phyloP scores from a whole-genome alignment of 805 yeast species.

The Metschnikowia similis region DNA sequence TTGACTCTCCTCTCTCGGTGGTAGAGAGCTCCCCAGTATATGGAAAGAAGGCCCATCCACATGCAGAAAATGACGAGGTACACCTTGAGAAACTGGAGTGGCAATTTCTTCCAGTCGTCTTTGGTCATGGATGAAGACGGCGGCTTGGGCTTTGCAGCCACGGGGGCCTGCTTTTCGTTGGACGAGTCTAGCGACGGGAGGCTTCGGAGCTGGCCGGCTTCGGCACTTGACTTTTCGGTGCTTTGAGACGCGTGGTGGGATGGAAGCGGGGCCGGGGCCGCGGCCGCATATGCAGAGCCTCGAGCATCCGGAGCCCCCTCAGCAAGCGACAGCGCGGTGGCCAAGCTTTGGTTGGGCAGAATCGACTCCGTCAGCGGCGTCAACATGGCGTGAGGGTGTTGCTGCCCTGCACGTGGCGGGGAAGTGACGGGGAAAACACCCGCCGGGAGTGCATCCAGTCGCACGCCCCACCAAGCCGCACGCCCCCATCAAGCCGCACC shows the following conservation, averaged over 20 bases:
- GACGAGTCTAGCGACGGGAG: neutral
- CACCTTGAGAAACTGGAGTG: constrained; percentile 14
- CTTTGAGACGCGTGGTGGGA: neutral
- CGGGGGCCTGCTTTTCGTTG: neutral
- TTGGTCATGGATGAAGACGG: constrained; percentile 5
- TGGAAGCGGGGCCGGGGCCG: neutral
- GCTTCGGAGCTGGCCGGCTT: neutral
- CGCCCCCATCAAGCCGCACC: neutral
- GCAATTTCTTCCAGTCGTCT: constrained; percentile 12
- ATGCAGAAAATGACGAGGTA: constrained; percentile 19
- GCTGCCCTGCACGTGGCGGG: too few relatives aligned
- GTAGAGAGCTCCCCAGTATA: constrained; percentile 41
- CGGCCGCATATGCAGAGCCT: too few relatives aligned
- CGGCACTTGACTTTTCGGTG: neutral
- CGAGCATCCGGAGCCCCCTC: too few relatives aligned
- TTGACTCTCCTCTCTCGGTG: constrained; percentile 24
- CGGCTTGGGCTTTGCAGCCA: neutral
- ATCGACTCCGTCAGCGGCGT: constrained; percentile 1
- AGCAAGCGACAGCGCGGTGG: neutral
- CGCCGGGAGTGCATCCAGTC: neutral
- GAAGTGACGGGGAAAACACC: neutral
- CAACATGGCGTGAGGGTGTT: too few relatives aligned
- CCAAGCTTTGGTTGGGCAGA: constrained; percentile 1
- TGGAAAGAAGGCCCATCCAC: constrained; percentile 30
- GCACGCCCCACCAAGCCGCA: neutral